Conservation (phyloP, 345 rosid genomes). For the Eucalyptus decipiens region DNA sequence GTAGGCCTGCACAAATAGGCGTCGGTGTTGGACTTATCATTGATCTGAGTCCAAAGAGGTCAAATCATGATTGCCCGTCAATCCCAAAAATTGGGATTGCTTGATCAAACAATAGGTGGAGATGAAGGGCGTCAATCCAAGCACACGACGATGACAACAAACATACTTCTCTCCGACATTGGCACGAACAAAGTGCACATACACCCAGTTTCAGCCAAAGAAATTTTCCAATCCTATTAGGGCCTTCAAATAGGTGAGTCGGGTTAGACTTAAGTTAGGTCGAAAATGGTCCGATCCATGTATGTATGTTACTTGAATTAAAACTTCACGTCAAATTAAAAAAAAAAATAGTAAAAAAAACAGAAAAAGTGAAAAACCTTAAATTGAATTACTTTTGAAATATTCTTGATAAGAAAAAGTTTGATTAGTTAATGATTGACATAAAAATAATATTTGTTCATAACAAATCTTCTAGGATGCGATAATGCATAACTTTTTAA, state of each 20-base stretch:
- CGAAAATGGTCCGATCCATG: rapidly evolving
- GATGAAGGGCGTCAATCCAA: background rate
- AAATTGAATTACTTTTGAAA: no score
- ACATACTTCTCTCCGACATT: no score
- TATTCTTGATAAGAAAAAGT: no score
- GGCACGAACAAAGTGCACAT: background rate
- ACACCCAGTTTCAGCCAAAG: background rate
- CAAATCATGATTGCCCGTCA: background rate
- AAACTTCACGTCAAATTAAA: no score
- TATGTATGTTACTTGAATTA: no score
- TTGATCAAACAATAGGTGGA: background rate
- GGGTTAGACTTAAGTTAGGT: rapidly evolving
- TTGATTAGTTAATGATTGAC: no score
- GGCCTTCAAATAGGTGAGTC: rapidly evolving
- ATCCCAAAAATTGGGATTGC: background rate
- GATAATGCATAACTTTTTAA: no score
- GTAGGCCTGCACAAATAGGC: background rate
- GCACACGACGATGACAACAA: background rate
- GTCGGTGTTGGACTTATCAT: background rate
- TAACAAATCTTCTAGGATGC: no score
- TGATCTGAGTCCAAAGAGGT: background rate
- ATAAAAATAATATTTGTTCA: no score
- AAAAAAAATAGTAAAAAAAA: no score
- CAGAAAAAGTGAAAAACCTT: no score
- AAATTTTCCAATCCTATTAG: background rate